These are phyloP conservation scores for Neurospora sp. DNA, from an alignment of 495 filamentous ascomycete species.

Conservation along the genomic window DNA sequence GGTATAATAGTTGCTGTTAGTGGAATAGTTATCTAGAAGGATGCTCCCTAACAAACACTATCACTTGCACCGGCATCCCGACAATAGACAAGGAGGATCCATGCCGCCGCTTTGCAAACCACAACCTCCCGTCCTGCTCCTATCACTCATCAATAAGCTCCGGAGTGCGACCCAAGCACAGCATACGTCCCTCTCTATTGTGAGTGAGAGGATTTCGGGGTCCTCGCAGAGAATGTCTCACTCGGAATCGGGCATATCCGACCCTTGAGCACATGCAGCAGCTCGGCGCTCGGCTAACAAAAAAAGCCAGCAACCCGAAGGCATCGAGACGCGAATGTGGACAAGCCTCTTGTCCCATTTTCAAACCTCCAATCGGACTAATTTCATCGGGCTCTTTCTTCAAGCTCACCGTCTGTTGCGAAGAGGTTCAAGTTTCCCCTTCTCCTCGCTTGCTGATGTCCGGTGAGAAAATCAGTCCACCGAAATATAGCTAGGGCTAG, in stretches of 20 bases:
- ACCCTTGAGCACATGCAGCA: background rate
- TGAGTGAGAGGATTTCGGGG: background rate
- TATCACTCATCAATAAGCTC: background rate
- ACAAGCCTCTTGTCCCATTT: background rate
- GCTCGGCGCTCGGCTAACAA: background rate
- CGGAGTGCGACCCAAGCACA: background rate
- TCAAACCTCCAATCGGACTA: background rate
- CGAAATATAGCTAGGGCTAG: background rate
- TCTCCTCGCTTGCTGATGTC: background rate
- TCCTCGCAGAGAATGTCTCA: background rate
- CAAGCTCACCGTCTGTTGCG: background rate
- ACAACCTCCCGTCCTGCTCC: background rate
- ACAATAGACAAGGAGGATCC: background rate
- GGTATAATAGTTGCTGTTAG: background rate
- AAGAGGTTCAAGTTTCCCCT: background rate
- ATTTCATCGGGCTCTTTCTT: background rate
- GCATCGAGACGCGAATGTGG: background rate
- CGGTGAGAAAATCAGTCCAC: background rate
- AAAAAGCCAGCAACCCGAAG: background rate
- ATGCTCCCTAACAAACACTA: background rate
- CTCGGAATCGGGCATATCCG: background rate
- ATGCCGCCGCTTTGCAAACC: background rate
- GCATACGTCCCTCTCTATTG: background rate
- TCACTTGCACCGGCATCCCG: background rate
- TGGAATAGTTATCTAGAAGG: too few relatives aligned